Conservation (phyloP, 371 early-diverging fungal species). For the Rhizopus stolonifer region DNA sequence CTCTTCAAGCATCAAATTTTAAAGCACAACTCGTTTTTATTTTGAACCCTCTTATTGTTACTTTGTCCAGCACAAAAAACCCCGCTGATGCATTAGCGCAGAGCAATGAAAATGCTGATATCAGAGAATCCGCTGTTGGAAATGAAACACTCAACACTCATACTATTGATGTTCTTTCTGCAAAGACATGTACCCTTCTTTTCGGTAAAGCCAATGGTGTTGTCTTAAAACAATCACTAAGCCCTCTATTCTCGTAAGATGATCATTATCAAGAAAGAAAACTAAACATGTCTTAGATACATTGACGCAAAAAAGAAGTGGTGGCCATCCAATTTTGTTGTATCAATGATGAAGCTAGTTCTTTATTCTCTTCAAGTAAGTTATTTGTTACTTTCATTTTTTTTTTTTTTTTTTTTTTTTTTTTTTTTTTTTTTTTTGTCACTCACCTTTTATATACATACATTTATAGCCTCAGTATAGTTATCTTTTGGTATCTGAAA, state of each 20-base stretch:
- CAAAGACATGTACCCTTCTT: slow-evolving; percentile 32
- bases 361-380: slow-evolving; percentile 58
- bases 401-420: too few species aligned
- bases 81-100: slow-evolving; percentile 33
- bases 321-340: slow-evolving; percentile 60
- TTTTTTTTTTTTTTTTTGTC: too few species aligned
- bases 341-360: slow-evolving; percentile 59
- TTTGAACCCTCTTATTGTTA: slow-evolving; percentile 56
- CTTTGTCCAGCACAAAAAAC: slow-evolving; percentile 38
- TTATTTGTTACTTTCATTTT: too few species aligned
- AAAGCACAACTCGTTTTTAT: slow-evolving; percentile 56
- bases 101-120: slow-evolving; percentile 25
- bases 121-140: slow-evolving; percentile 26
- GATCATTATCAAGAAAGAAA: too few species aligned
- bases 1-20: slow-evolving; percentile 56
- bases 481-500: slow-evolving; percentile 60
- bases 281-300: slow-evolving; percentile 22
- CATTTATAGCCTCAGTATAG: slow-evolving; percentile 61
- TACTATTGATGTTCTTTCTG: slow-evolving; percentile 33
- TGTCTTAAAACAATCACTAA: slow-evolving; percentile 47
- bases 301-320: slow-evolving; percentile 61
- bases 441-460: not conserved
- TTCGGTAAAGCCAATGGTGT: slow-evolving; percentile 40
- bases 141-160: slow-evolving; percentile 24
- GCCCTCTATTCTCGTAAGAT: slow-evolving; percentile 48